Evolutionary conservation across 495 filamentous ascomycete species (phyloP).

Genomic region (Cairneyella variabilis): DNA sequence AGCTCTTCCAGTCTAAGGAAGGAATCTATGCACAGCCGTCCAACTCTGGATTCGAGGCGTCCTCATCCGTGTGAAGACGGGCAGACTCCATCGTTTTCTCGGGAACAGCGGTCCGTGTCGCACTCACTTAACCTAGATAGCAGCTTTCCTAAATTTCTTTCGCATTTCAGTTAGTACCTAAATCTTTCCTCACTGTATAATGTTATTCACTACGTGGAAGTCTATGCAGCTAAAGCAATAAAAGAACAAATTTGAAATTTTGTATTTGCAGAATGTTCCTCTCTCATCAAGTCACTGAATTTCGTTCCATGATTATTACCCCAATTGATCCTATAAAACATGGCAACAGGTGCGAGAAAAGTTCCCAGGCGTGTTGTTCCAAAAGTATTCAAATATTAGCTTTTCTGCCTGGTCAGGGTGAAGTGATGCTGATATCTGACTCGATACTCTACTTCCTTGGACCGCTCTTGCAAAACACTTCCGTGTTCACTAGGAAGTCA

Average conservation of each 20-base stretch:
- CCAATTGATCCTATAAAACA: neutral
- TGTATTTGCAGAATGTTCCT: neutral
- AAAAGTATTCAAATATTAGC: too few species aligned
- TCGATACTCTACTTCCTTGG: too few species aligned
- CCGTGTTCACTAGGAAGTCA: neutral
- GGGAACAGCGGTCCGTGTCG: neutral
- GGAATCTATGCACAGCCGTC: neutral
- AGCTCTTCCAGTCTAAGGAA: neutral
- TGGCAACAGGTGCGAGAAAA: neutral
- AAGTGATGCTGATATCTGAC: neutral
- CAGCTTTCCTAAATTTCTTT: constrained; percentile 5
- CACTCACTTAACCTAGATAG: constrained; percentile 4
- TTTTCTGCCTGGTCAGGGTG: too few species aligned
- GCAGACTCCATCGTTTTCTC: neutral
- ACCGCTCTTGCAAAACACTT: neutral
- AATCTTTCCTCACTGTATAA: neutral
- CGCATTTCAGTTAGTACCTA: constrained; percentile 1
- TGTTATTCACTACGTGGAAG: neutral
- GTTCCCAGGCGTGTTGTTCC: too few species aligned
- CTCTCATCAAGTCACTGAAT: neutral
- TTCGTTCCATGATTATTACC: neutral
- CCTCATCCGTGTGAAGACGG: neutral
- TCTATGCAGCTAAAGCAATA: neutral
- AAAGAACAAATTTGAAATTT: neutral
- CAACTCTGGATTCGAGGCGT: neutral